Percentiles rank a stretch among this genome's conserved stretches.
Conservation (phyloP, 768 basidiomycete species). For the Mycena epipterygia region DNA sequence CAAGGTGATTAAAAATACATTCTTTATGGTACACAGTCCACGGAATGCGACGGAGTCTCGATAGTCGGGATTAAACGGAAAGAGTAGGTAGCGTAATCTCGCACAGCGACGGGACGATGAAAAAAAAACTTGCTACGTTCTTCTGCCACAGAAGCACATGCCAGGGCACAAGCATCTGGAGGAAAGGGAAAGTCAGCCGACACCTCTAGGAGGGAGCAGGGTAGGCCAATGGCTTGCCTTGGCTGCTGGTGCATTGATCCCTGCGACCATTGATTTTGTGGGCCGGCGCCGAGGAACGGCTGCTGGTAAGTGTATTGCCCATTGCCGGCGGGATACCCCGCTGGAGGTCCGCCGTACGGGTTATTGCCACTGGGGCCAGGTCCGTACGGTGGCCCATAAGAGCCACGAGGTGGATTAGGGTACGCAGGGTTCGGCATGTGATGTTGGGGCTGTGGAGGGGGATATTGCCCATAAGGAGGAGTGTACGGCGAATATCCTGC, state of each 20-base stretch:
- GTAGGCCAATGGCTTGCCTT: background rate
- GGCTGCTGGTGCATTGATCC: conserved; percentile 10
- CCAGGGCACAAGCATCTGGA: conserved; percentile 13
- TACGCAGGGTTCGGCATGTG: background rate
- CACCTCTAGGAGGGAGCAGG: too few relatives aligned
- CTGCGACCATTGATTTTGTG: conserved; percentile 12
- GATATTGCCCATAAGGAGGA: background rate
- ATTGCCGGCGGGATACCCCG: background rate
- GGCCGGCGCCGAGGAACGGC: background rate
- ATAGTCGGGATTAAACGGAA: conserved; percentile 4
- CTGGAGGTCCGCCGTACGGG: background rate
- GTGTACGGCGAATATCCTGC: background rate
- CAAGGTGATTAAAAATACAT: conserved; percentile 4
- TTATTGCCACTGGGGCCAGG: background rate
- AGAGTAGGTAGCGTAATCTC: conserved; percentile 1
- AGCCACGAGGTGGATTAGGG: background rate
- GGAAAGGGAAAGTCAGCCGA: background rate
- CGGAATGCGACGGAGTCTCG: background rate
- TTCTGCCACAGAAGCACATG: conserved; percentile 9
- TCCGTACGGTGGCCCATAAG: background rate
- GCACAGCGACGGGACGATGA: background rate
- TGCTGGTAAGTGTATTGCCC: background rate
- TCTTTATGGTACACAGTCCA: background rate
- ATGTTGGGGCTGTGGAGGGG: background rate
- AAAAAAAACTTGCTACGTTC: background rate